phyloP scores from a whole-genome alignment of 352 stramenopile species.

The Globisporangium mamillatum region DNA sequence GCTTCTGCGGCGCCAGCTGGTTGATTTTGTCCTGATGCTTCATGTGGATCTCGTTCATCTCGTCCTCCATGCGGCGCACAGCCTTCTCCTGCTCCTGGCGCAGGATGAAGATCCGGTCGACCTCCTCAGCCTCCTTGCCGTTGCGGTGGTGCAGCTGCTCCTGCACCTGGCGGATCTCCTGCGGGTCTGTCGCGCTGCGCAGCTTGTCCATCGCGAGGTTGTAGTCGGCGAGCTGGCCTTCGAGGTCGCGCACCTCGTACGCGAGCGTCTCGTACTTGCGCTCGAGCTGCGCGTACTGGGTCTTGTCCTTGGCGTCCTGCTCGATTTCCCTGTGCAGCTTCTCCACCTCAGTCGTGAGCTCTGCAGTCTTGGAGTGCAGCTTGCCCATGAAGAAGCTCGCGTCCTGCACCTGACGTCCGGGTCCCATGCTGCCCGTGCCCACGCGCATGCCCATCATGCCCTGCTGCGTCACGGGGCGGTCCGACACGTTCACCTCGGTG shows the following conservation, averaged over 20 bases:
- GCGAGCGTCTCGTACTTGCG: constrained; percentile 74
- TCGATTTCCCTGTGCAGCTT: constrained; percentile 82
- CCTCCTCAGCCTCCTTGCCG: constrained; percentile 82
- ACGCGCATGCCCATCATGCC: constrained; percentile 92
- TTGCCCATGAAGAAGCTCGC: constrained; percentile 88
- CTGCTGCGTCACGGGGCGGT: constrained; percentile 90
- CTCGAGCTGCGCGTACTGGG: constrained; percentile 85
- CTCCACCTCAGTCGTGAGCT: constrained; percentile 82
- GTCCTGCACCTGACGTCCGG: constrained; percentile 84
- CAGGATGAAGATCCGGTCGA: constrained; percentile 87
- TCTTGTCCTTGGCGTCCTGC: constrained; percentile 85
- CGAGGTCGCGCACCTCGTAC: constrained; percentile 73
- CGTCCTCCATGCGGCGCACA: constrained; percentile 65
- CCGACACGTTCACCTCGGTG: constrained; percentile 89
- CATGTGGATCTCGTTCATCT: constrained; percentile 75
- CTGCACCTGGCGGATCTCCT: constrained; percentile 66
- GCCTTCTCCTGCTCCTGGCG: constrained; percentile 80
- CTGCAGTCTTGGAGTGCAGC: constrained; percentile 88
- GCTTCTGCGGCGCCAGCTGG: constrained; percentile 81
- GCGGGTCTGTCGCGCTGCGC: constrained; percentile 59
- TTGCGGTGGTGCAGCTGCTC: constrained; percentile 73
- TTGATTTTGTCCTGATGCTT: constrained; percentile 89
- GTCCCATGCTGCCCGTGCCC: constrained; percentile 50
- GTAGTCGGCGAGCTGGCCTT: constrained; percentile 91
- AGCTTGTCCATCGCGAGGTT: constrained; percentile 94